These are phyloP conservation scores for Cymbidium sinense DNA, from an alignment of 106 monocot species.

Conservation along the genomic window DNA sequence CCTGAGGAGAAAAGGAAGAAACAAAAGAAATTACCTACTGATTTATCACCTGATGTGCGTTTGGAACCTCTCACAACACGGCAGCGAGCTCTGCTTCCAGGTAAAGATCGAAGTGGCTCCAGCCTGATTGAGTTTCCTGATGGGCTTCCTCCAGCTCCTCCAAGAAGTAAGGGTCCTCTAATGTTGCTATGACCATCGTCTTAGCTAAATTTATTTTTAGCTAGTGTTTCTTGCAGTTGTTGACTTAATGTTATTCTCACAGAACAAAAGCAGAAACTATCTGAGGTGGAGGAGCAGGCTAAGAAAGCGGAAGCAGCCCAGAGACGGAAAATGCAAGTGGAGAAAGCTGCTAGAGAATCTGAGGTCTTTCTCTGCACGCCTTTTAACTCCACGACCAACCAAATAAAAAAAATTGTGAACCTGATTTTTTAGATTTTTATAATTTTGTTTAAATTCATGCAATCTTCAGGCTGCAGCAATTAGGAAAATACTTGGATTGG, in stretches of 20 bases:
- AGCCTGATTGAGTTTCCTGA: constrained; percentile 71
- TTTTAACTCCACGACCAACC: background rate
- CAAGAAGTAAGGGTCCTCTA: constrained; percentile 51
- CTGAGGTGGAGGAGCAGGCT: constrained; percentile 83
- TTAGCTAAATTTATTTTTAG: background rate
- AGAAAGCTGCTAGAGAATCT: constrained; percentile 73
- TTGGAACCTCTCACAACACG: constrained; percentile 62
- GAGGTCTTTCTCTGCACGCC: constrained; percentile 34
- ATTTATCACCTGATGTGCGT: constrained; percentile 25
- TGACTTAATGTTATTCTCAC: constrained; percentile 3
- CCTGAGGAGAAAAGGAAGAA: constrained; percentile 29
- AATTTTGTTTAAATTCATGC: background rate
- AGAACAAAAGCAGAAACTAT: constrained; percentile 91
- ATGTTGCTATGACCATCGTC: background rate
- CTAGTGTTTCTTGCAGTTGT: background rate
- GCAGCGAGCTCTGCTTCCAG: constrained; percentile 61
- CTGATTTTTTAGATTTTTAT: background rate
- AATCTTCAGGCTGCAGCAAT: constrained; percentile 81
- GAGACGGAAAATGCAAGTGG: constrained; percentile 88
- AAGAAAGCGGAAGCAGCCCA: constrained; percentile 91
- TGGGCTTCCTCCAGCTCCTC: constrained; percentile 65
- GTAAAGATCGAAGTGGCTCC: constrained; percentile 32
- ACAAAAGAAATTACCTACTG: constrained; percentile 23
- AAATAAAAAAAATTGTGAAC: background rate
- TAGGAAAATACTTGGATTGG: constrained; percentile 87